Evolutionary conservation across 139 green algal species (phyloP).

Genomic region (Closterium sp.): DNA sequence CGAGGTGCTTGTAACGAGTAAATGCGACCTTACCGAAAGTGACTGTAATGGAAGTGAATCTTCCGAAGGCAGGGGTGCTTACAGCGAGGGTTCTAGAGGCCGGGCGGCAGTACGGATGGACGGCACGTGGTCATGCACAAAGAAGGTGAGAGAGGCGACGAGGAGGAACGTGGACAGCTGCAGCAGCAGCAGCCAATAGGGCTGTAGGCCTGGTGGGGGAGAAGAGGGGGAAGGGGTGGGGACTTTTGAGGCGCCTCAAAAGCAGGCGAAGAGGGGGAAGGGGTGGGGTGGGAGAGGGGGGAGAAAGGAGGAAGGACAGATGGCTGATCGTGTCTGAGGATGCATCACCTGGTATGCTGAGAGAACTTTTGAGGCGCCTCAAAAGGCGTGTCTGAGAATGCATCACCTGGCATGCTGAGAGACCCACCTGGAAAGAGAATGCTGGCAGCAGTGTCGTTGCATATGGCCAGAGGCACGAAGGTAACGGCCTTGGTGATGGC

Average conservation of each 20-base stretch:
- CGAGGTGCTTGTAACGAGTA: background rate
- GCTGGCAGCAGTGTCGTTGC: background rate
- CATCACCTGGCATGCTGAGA: too few relatives aligned
- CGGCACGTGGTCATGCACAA: background rate
- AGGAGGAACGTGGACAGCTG: background rate
- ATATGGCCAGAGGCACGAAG: background rate
- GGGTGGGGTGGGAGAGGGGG: too few relatives aligned
- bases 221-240: background rate
- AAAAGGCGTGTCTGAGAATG: too few relatives aligned
- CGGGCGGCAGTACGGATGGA: background rate
- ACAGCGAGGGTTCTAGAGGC: background rate
- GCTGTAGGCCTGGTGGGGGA: background rate
- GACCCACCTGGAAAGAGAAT: background rate
- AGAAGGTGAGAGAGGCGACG: background rate
- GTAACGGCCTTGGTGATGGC: background rate
- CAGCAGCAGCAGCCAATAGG: background rate
- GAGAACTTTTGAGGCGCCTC: too few relatives aligned
- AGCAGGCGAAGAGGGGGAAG: too few relatives aligned
- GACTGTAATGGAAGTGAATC: background rate
- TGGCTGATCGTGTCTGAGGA: too few relatives aligned
- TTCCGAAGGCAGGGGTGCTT: background rate
- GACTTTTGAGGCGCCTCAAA: too few relatives aligned
- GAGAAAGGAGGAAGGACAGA: too few relatives aligned
- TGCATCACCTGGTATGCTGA: too few relatives aligned
- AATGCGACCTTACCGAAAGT: background rate